Percentiles rank a stretch among this genome's conserved stretches.
These are phyloP conservation scores for Evansstolkia leycettana DNA, from an alignment of 495 filamentous ascomycete species.

Conservation along the genomic window DNA sequence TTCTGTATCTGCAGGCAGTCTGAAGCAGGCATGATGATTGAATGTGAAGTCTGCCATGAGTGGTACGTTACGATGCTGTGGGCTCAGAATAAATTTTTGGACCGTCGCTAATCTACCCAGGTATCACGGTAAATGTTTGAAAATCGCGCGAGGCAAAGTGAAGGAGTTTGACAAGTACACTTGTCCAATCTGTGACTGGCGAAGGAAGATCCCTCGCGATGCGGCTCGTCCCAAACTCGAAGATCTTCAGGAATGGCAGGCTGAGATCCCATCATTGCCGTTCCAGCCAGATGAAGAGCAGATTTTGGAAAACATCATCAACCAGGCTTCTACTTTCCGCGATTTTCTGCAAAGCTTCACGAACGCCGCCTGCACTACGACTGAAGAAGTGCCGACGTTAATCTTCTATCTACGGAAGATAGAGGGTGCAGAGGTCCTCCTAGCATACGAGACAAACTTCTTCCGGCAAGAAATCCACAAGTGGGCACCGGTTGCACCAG, in stretches of 20 bases:
- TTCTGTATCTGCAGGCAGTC: conserved; percentile 93
- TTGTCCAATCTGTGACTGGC: conserved; percentile 95
- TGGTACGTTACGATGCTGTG: conserved; percentile 47
- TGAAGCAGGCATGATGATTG: conserved; percentile 98
- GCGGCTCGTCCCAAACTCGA: conserved; percentile 92
- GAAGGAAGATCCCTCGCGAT: conserved; percentile 96
- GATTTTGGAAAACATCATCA: conserved; percentile 68
- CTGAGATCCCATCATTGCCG: conserved; percentile 68
- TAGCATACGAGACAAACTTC: conserved; percentile 91
- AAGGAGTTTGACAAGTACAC: conserved; percentile 98
- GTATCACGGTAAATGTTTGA: conserved; percentile 98
- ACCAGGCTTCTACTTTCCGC: conserved; percentile 72
- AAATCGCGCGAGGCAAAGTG: conserved; percentile 93
- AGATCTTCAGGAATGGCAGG: conserved; percentile 77
- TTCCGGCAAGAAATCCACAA: conserved; percentile 94
- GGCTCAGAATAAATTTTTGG: conserved; percentile 38
- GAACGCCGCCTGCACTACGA: conserved; percentile 66
- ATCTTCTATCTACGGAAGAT: conserved; percentile 99
- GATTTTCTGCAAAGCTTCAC: conserved; percentile 70
- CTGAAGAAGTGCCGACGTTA: conserved; percentile 75
- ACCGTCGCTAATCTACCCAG: conserved; percentile 25
- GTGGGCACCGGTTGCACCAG: conserved; percentile 85
- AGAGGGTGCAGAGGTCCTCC: conserved; percentile 89
- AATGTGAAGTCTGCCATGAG: conserved; percentile 95
- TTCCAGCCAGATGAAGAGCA: conserved; percentile 97